Base-by-base conservation (phyloP, 2,329 filamentous ascomycete species). In the Endothia cerciana region DNA sequence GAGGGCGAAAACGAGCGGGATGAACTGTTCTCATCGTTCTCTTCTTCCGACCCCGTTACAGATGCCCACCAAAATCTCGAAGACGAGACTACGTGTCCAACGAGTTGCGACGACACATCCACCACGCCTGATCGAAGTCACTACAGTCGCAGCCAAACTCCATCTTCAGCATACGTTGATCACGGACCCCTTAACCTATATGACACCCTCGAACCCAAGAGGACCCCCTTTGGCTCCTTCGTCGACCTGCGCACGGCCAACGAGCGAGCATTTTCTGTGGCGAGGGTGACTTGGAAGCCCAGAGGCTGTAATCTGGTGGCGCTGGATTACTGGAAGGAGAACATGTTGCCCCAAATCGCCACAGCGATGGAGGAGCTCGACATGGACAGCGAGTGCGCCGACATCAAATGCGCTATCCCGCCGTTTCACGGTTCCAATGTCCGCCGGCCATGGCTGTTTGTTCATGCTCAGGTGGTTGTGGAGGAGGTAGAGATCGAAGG, bases 171-270 rank as follows among this genome's bases (percentile, higher is more conserved):
- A 51, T 17, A 7, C 15, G 28, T 19, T 6, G 19, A 22, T 3
- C 15, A 36, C 28, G 19, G 36, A 10, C 40, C 58, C 40, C 15
- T 13, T 11, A 47, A 60, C 43, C 58, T 19, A 15, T 22, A 38
- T 17, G 43, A 25, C n/a, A 51, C 58, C 30, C 36, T 60, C 15
- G 59, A 65, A 13, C 51, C 53, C 53, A 13, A n/a, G 19, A 33
- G 17, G 15, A 33, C 45, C 25, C 30, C 36, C 15, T 38, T 58
- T 57, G 58, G 51, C 22, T 41, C 47, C 30, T 67, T 62, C 40
- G 65, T 62, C 2, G 60, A 57, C 41, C 38, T 65, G 49, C 43
- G 55, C 36, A 56, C 56, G 3, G 65, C 65, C 30, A 67, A 67
- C 43, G 6, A 51, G 59, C 49, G 56, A 28, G 65, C 65, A 15